Base-by-base conservation (phyloP, 441 rosid species). In the Aquilaria agallochum region DNA sequence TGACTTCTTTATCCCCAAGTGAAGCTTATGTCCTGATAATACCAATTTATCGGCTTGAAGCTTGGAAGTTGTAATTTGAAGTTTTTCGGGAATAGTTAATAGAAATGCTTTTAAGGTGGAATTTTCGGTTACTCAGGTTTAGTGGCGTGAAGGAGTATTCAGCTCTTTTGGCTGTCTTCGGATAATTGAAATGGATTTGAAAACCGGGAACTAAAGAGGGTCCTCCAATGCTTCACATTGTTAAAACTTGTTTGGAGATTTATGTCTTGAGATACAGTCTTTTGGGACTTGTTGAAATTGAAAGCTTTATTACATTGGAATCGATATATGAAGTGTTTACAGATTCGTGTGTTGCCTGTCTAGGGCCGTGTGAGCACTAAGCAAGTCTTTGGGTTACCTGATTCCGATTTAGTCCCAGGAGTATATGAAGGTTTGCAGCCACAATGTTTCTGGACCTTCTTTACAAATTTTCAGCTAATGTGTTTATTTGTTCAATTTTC, bases 321-420 rank as follows among this genome's bases (percentile, higher is more conserved):
- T 9, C 9, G 53, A 12, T 13, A 6, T 56, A 40, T 30, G 59
- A 27, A 5, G 45, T 40, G 7, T 40, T 2, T 7, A 40, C 5
- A 1, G 45, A 10, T 40, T 40, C 9, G 27, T 40, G 32, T n/a
- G 15, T 32, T 70, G 55, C 32, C 46, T 49, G 58, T 44, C 15
- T 71, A 93, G 96, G 99, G 97, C 50, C 85, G 96, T 55, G 89
- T 84, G 75, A 89, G 87, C 67, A 86, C 96, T 46, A 87, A 80
- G 65, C 94, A 87, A 59, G 96, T 94, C 58, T 80, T 94, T 13
- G 86, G 93, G 50, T 75, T 94, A 71, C 89, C 94, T 49, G 82
- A 91, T 68, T 89, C 96, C 1, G 97, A 94, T 76, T 83, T 94
- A 64, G 92, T 94, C 55, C 96, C 97, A 31, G 99, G 97, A 50